phyloP scores from a whole-genome alignment of 2,329 filamentous ascomycete species.

The Tolypocladium endophyticum region DNA sequence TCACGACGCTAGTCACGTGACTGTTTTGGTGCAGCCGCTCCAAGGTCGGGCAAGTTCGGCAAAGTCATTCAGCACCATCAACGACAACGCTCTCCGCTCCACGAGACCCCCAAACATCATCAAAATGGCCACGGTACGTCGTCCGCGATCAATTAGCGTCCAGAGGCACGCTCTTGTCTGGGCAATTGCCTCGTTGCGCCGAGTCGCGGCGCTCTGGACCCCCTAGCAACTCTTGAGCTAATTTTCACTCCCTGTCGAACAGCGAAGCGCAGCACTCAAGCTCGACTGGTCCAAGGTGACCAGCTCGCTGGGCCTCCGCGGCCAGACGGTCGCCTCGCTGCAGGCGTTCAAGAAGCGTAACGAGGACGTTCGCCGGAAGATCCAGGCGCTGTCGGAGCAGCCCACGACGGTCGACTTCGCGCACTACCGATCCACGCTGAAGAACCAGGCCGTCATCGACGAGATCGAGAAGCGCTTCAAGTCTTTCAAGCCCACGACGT shows the following conservation, averaged over 20 bases:
- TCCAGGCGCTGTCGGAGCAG: constrained; percentile 73
- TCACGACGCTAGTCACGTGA: constrained; percentile 2
- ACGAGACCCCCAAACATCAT: constrained; percentile 33
- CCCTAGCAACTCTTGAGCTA: constrained; percentile 33
- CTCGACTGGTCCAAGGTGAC: constrained; percentile 97
- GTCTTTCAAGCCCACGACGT: constrained; percentile 82
- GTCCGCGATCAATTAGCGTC: constrained; percentile 16
- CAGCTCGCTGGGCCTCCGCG: constrained; percentile 89
- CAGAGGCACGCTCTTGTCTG: not conserved
- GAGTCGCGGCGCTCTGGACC: not conserved
- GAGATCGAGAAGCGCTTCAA: constrained; percentile 96
- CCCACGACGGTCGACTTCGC: constrained; percentile 84
- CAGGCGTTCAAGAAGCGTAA: constrained; percentile 99
- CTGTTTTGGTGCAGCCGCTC: constrained; percentile 5
- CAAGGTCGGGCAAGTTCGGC: constrained; percentile 28
- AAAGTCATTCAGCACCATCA: constrained; percentile 33
- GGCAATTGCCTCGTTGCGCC: not conserved
- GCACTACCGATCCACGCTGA: constrained; percentile 82
- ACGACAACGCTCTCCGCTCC: constrained; percentile 41
- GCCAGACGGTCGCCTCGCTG: constrained; percentile 83
- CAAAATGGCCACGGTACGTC: constrained; percentile 63
- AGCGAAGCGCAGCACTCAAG: constrained; percentile 98
- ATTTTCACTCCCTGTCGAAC: constrained; percentile 32
- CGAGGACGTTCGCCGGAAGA: constrained; percentile 93
- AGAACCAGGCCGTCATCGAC: constrained; percentile 91